These are phyloP conservation scores for Claviceps sorghi DNA, from an alignment of 2,329 filamentous ascomycete species.

Conservation along the genomic window DNA sequence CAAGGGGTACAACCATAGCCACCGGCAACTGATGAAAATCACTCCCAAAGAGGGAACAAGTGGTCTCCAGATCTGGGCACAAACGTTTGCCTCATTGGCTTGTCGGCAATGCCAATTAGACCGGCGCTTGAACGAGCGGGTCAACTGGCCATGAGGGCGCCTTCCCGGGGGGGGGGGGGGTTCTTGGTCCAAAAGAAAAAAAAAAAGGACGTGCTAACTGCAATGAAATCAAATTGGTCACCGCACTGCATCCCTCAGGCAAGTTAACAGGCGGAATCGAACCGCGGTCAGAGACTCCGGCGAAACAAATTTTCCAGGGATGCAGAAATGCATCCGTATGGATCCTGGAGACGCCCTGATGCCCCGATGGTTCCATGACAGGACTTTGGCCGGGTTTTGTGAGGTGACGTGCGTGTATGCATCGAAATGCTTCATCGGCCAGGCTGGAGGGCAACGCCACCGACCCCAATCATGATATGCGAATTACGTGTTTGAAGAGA, in stretches of 20 bases:
- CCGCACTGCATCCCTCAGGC: background rate
- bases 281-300: background rate
- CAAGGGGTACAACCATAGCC: background rate
- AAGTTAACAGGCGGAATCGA: background rate
- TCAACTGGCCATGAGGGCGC: background rate
- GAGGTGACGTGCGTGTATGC: background rate
- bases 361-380: background rate
- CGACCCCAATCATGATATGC: background rate
- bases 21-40: background rate
- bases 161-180: too few species aligned
- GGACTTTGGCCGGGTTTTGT: background rate
- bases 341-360: background rate
- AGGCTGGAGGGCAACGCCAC: background rate
- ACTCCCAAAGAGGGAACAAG: background rate
- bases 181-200: background rate
- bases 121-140: background rate
- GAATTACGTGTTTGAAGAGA: too few species aligned
- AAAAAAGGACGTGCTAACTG: background rate
- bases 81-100: background rate
- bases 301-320: background rate
- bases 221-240: background rate
- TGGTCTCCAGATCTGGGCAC: background rate
- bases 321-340: background rate
- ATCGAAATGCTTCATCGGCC: background rate
- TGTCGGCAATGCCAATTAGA: background rate